phyloP scores from a whole-genome alignment of 352 stramenopile genomes.

The Globisporangium nunn region DNA sequence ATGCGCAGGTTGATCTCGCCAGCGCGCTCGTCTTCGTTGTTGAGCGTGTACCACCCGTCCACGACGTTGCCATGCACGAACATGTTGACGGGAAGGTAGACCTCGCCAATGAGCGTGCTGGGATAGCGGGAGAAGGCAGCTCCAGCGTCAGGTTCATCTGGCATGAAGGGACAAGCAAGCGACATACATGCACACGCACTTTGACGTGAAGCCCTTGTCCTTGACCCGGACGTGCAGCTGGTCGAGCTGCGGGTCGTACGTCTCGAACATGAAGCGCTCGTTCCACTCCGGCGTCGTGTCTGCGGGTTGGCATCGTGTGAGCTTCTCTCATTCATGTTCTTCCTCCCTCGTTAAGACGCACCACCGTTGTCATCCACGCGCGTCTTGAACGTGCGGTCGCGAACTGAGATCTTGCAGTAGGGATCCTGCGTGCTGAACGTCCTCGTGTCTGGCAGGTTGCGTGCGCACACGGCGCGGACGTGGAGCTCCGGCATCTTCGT shows the following conservation, averaged over 20 bases:
- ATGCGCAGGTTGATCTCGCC: constrained; percentile 82
- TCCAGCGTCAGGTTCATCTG: no score
- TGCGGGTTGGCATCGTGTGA: constrained; percentile 7
- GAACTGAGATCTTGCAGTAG: constrained; percentile 70
- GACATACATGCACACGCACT: constrained; percentile 9
- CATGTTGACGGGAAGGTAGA: constrained; percentile 66
- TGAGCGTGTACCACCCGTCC: constrained; percentile 81
- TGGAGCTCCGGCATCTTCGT: constrained; percentile 54
- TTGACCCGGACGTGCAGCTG: constrained; percentile 72
- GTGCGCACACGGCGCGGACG: constrained; percentile 66
- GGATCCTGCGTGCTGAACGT: constrained; percentile 81
- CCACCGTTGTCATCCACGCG: constrained; percentile 80
- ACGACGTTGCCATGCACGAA: constrained; percentile 56
- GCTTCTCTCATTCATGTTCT: no score
- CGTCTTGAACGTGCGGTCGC: constrained; percentile 59
- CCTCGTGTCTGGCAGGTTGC: constrained; percentile 77
- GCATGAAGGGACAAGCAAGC: not conserved
- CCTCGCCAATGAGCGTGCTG: constrained; percentile 73
- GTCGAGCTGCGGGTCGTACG: constrained; percentile 66
- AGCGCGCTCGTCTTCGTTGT: constrained; percentile 45
- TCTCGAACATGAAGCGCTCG: constrained; percentile 72
- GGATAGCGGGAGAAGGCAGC: not conserved
- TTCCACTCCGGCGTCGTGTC: constrained; percentile 75
- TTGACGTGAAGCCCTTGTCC: constrained; percentile 77
- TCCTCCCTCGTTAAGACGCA: constrained; percentile 15